Evolutionary conservation across 139 green algal species (phyloP), one percentile per base, ranked within the genome.

Genomic region (Auxenochlorella pyrenoidosa): DNA sequence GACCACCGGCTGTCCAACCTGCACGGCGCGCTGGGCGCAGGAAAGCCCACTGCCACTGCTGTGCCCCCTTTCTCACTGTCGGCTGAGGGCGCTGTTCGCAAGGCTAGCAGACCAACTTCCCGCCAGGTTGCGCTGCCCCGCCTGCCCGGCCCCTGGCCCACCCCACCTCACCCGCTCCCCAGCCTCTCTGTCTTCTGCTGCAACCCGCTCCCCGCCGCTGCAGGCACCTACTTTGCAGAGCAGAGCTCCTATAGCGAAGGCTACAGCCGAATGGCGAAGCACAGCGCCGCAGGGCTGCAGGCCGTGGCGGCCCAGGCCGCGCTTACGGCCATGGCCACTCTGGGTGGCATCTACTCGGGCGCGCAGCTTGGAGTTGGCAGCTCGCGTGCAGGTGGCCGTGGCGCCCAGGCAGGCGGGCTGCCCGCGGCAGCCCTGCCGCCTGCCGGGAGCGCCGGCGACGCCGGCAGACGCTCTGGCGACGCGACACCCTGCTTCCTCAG

Each of bases 171-270:
- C 15, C n/a, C n/a, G 6, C 16, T 1, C 10, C n/a, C 32, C 15
- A 40, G n/a, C 3, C n/a, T 75, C 6, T 16, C 32, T 0, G 0
- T 47, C 10, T 30, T 32, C 15, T 41, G 13, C 3, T 32, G 16
- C 34, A 10, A 4, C 22, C 21, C 13, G 10, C 34, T n/a, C 18
- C 28, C 63, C 16, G 28, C 28, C 63, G 19, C 63, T 71, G 70
- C 70, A 76, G 70, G 70, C 66, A 28, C 40, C 6, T 76, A 76
- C 70, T 76, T 76, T 76, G 70, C 70, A 13, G 70, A 76, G 10
- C 34, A 44, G 0, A 43, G n/a, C 34, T 76, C 70, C 1, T 76
- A 76, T 10, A 44, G n/a, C n/a, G 70, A 76, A 16, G n/a, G 34
- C 16, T 76, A 76, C 70, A 76, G 70, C 70, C 38, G 30, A 0